phyloP scores from a whole-genome alignment of 2,329 filamentous ascomycete genomes.

The Fusarium nematophilum region DNA sequence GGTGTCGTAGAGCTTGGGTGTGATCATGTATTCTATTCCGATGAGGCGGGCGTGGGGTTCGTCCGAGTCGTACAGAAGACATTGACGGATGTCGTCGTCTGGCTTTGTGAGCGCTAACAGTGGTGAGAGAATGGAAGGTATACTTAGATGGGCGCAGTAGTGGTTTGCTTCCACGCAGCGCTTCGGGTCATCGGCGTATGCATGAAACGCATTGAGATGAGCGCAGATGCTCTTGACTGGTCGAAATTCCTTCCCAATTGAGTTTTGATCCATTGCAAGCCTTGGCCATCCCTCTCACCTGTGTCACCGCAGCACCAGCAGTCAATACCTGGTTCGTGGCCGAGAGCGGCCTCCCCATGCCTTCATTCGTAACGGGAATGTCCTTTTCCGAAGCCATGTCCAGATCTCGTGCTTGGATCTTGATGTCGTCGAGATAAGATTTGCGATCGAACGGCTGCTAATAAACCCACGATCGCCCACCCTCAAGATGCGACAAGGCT shows the following conservation, averaged over 20 bases:
- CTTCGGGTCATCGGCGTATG: conserved; percentile 78
- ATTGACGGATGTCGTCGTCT: conserved; percentile 78
- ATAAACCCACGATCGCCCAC: neutral
- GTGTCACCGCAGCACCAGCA: conserved; percentile 68
- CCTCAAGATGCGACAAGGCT: neutral
- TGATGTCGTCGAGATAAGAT: conserved; percentile 17
- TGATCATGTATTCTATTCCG: conserved; percentile 90
- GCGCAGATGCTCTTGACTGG: conserved; percentile 82
- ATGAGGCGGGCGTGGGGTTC: conserved; percentile 77
- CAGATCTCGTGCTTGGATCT: neutral
- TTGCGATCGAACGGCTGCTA: conserved; percentile 11
- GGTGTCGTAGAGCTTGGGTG: conserved; percentile 72
- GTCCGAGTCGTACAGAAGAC: conserved; percentile 83
- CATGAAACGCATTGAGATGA: conserved; percentile 88
- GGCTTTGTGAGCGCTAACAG: neutral
- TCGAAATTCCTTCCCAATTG: conserved; percentile 66
- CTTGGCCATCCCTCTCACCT: conserved; percentile 51
- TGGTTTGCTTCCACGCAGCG: conserved; percentile 83
- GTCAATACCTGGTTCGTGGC: conserved; percentile 69
- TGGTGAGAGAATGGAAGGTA: conserved; percentile 52
- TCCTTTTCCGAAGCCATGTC: conserved; percentile 8
- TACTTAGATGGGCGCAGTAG: conserved; percentile 81
- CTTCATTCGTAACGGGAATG: conserved; percentile 33
- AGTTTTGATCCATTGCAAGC: neutral
- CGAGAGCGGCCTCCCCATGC: conserved; percentile 61